A percentile compares a stretch with the other conserved stretches of the same genome.
Conservation (phyloP, 1,284 basidiomycete species). For the Apiotrichum sp. region DNA sequence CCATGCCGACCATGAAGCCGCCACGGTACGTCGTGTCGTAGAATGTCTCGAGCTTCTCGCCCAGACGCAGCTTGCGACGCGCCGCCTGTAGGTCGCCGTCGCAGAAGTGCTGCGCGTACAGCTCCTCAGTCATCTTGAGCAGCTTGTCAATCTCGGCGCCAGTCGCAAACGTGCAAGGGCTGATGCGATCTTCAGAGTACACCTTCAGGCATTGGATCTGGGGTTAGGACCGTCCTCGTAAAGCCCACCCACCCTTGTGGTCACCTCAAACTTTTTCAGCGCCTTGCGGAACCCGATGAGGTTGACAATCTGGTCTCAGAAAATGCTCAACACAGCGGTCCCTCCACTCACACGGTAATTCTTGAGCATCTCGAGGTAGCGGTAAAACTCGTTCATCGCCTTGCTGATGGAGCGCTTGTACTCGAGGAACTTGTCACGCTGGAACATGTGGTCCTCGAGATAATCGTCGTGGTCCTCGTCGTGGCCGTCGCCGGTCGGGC, state of each 20-base stretch:
- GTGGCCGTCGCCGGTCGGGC: too few relatives aligned
- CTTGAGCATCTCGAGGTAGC: slow-evolving; percentile 66
- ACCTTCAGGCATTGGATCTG: slow-evolving; percentile 56
- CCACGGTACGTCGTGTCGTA: slow-evolving; percentile 69
- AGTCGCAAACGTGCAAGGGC: slow-evolving; percentile 46
- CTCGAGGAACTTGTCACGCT: slow-evolving; percentile 58
- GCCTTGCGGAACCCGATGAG: slow-evolving; percentile 84
- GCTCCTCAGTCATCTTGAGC: slow-evolving; percentile 64
- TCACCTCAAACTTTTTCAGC: slow-evolving; percentile 89
- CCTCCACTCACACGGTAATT: slow-evolving; percentile 58
- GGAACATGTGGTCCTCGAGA: slow-evolving; percentile 56
- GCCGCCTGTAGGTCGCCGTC: slow-evolving; percentile 78
- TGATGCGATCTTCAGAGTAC: slow-evolving; percentile 68
- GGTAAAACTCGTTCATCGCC: slow-evolving; percentile 78
- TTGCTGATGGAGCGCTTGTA: slow-evolving; percentile 72
- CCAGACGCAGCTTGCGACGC: slow-evolving; percentile 59
- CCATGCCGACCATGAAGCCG: slow-evolving; percentile 69
- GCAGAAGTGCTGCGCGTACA: slow-evolving; percentile 69
- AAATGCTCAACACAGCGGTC: too few relatives aligned
- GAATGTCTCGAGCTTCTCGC: slow-evolving; percentile 57
- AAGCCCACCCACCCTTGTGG: slow-evolving; percentile 80
- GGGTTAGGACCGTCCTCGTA: slow-evolving; percentile 73
- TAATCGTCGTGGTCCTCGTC: background rate
- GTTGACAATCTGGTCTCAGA: slow-evolving; percentile 57
- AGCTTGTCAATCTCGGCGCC: slow-evolving; percentile 60